These are phyloP conservation scores for Symbiodinium pilosum DNA, from an alignment of 73 alveolate genomes.

Conservation along the genomic window DNA sequence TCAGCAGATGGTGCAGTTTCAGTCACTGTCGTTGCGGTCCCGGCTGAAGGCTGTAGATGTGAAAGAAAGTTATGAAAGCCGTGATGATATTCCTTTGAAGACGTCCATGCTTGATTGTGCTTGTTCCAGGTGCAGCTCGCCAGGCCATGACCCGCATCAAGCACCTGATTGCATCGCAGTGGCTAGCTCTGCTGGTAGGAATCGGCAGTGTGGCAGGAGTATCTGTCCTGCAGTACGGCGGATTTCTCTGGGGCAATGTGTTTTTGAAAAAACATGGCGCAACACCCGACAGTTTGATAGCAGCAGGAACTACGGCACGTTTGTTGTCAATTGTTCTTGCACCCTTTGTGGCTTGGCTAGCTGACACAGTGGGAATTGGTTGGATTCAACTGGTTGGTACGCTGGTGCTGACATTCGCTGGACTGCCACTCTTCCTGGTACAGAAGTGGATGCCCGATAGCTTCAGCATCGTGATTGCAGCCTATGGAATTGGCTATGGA, in stretches of 20 bases:
- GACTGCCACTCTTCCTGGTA: conserved; percentile 49
- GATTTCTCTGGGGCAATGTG: conserved; percentile 52
- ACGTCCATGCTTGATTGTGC: not conserved
- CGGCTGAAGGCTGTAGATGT: not conserved
- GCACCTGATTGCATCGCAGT: not conserved
- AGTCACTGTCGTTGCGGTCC: not conserved
- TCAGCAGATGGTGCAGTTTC: not conserved
- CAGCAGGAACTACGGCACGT: conserved; percentile 53
- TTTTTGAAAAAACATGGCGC: conserved; percentile 40
- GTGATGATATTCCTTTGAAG: not conserved
- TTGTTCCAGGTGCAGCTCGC: not conserved
- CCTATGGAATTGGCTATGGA: conserved; percentile 25
- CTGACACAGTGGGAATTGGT: conserved; percentile 18
- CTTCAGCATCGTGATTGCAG: not conserved
- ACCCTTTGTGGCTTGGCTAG: conserved; percentile 49
- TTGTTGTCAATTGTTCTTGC: not conserved
- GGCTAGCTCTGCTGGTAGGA: conserved; percentile 28
- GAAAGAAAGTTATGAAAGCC: not conserved
- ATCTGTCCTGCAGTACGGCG: conserved; percentile 44
- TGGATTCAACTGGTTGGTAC: conserved; percentile 32
- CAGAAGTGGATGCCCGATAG: conserved; percentile 10
- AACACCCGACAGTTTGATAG: not conserved
- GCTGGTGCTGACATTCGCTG: not conserved
- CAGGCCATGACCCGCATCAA: conserved; percentile 13
- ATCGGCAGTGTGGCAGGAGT: conserved; percentile 47